Base-by-base conservation (phyloP, 2,329 filamentous ascomycete species). In the Rugonectria rugulosa region DNA sequence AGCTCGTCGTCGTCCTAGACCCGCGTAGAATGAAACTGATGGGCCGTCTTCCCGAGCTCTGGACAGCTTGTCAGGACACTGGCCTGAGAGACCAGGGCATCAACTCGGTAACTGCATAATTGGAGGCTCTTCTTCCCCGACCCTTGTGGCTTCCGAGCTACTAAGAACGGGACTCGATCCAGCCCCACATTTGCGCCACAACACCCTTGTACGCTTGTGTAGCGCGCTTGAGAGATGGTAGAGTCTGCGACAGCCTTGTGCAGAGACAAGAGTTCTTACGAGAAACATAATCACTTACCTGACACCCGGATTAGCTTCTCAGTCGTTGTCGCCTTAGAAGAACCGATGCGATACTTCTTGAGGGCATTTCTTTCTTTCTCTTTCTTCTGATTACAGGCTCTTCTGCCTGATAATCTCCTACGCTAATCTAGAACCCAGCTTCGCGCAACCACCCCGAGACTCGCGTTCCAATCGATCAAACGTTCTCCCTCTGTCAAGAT, bases 401-500 rank as follows among this genome's bases (percentile, higher is more conserved):
- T 51, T 50, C 38, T 45, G 56, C 53, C 53, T 43, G 20, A 31
- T 19, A 20, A 17, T 15, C 21, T 45, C n/a, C 40, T 23, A 19
- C 41, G 6, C 32, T 5, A 20, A 31, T 40, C 45, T 26, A 43
- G 29, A 9, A 15, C 37, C 31, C 38, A 31, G 26, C 44, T 12
- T 45, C 29, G 56, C 57, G 48, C 43, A 42, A 54, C 43, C 26
- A 54, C 34, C 36, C 54, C n/a, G 37, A 50, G n/a, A 42, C 46
- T 37, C 31, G 41, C 27, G 44, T 17, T 56, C n/a, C 23, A 34
- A 57, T 32, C 19, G 27, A 27, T 20, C 41, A 40, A 49, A n/a
- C 19, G 10, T 20, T 24, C 17, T 26, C 12, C 26, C 7, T 32
- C n/a, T 36, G 31, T 54, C 71, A 79, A 66, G 57, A 97, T 97